Conservation (phyloP, 805 yeast genomes). For the Teunomyces stri region DNA sequence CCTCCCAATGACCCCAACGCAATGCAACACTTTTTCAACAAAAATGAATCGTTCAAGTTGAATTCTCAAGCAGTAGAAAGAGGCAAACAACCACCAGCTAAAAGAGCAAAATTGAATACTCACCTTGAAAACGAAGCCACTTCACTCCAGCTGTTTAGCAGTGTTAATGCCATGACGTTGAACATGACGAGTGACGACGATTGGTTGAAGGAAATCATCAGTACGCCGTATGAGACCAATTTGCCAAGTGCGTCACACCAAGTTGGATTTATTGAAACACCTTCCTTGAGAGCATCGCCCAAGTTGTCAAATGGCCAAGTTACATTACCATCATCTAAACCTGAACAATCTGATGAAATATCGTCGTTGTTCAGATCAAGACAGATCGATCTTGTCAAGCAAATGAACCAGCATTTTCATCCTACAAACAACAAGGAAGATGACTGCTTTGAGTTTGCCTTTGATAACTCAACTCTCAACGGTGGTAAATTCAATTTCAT, state of each 20-base stretch:
- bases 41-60: slow-evolving; percentile 2
- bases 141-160: neutral
- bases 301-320: slow-evolving; percentile 14
- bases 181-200: slow-evolving; percentile 36
- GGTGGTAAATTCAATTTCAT: slow-evolving; percentile 11
- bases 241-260: slow-evolving; percentile 52
- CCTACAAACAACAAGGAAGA: neutral
- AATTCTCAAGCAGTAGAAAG: slow-evolving; percentile 5
- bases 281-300: slow-evolving; percentile 14
- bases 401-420: slow-evolving; percentile 19
- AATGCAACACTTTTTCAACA: slow-evolving; percentile 10
- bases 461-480: slow-evolving; percentile 6
- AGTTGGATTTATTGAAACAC: slow-evolving; percentile 55
- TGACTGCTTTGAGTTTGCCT: slow-evolving; percentile 8
- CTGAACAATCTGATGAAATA: slow-evolving; percentile 38
- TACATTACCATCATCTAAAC: slow-evolving; percentile 28
- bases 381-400: slow-evolving; percentile 63
- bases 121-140: neutral
- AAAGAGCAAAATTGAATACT: slow-evolving; percentile 4
- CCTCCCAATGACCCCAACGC: slow-evolving; percentile 17
- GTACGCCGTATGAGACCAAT: slow-evolving; percentile 60
- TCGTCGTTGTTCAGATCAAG: slow-evolving; percentile 62
- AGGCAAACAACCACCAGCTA: slow-evolving; percentile 3
- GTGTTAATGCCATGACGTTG: slow-evolving; percentile 6
- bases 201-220: slow-evolving; percentile 71